These are phyloP conservation scores for Colletotrichum orbiculare DNA, from an alignment of 2,329 filamentous ascomycete species.

Conservation along the genomic window DNA sequence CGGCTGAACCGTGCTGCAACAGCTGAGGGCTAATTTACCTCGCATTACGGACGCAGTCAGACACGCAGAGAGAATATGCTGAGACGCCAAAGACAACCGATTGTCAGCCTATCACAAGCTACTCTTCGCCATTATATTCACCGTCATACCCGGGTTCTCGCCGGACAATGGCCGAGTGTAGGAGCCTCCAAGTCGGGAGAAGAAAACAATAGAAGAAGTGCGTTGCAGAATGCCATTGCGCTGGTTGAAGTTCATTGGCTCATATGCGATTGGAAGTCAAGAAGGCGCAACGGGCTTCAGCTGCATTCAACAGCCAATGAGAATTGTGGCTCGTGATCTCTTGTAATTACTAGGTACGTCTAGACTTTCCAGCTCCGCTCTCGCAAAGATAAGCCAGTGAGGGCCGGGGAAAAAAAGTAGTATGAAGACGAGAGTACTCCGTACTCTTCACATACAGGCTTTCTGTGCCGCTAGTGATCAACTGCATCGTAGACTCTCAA, in stretches of 20 bases:
- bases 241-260: constrained; percentile 13
- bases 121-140: background rate
- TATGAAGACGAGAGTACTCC: no score
- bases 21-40: background rate
- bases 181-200: background rate
- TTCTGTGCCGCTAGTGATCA: no score
- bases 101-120: constrained; percentile 11
- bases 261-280: constrained; percentile 18
- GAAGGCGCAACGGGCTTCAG: background rate
- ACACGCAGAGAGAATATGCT: constrained; percentile 14
- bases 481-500: no score
- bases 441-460: no score
- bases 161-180: constrained; percentile 1
- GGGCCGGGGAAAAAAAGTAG: no score
- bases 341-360: no score
- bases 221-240: constrained; percentile 10
- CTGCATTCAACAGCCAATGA: no score
- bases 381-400: no score
- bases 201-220: background rate
- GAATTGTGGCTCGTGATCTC: no score
- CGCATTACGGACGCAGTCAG: constrained; percentile 23
- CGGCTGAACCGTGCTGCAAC: constrained; percentile 20
- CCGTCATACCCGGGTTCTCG: background rate
- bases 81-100: background rate
- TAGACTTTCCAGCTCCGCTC: no score